Evolutionary conservation across 805 yeast species (phyloP).

Genomic region (Starmerella potacharoeniae): DNA sequence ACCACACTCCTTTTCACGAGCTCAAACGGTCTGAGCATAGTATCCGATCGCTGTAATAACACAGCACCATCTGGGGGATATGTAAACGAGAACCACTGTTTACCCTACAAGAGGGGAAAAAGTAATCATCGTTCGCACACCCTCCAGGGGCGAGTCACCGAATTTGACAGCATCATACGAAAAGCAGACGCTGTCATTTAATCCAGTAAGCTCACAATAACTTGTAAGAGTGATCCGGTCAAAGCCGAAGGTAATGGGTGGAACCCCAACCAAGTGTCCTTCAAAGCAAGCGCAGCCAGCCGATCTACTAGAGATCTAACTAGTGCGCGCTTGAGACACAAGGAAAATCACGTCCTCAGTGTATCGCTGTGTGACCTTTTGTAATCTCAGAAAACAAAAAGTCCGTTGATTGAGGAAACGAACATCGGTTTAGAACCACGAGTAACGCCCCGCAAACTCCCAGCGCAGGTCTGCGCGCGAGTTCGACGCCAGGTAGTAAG

Average conservation of each 20-base stretch:
- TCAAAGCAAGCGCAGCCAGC: background rate
- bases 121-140: constrained; percentile 9
- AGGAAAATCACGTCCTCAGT: constrained; percentile 15
- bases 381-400: background rate
- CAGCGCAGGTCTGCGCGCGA: constrained; percentile 2
- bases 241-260: constrained; percentile 17
- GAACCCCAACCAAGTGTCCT: constrained; percentile 11
- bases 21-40: background rate
- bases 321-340: background rate
- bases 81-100: constrained; percentile 6
- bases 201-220: constrained; percentile 6
- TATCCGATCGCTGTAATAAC: constrained; percentile 9
- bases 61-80: constrained; percentile 18
- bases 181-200: background rate
- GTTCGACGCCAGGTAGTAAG: constrained; percentile 8
- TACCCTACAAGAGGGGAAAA: constrained; percentile 8
- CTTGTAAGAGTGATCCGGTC: constrained; percentile 16
- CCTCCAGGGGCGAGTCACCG: constrained; percentile 9
- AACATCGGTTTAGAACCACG: constrained; percentile 9
- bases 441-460: constrained; percentile 17
- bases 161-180: background rate
- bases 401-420: background rate
- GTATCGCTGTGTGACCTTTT: constrained; percentile 18
- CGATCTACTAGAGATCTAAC: background rate
- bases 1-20: constrained; percentile 11